Percentiles rank a stretch among this genome's conserved stretches.
Conservation (phyloP, 768 basidiomycete genomes). For the Daedalea quercina region DNA sequence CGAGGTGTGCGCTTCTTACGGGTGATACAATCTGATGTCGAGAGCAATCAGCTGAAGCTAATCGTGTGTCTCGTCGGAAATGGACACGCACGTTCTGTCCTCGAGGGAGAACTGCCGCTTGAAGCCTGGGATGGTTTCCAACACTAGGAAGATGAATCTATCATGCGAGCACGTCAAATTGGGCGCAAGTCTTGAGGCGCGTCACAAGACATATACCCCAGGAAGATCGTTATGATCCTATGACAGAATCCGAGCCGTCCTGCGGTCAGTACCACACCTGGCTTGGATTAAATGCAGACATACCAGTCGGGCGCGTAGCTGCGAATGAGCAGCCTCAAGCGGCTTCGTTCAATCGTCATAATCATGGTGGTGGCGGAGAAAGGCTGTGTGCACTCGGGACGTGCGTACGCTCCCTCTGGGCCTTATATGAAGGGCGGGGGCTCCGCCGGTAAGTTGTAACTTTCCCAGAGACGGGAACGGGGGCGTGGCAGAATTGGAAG, state of each 20-base stretch:
- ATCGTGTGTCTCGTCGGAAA: not conserved
- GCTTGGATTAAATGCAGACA: too few species aligned
- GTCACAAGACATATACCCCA: conserved; percentile 44
- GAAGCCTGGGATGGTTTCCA: conserved; percentile 66
- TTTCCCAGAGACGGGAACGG: not conserved
- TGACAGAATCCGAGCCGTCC: not conserved
- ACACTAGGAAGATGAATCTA: conserved; percentile 35
- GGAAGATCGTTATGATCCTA: conserved; percentile 61
- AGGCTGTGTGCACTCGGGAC: not conserved
- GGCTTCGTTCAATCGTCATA: not conserved
- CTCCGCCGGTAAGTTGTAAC: not conserved
- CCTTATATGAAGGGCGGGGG: not conserved
- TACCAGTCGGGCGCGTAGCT: conserved; percentile 80
- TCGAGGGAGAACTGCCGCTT: conserved; percentile 70
- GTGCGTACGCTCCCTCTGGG: not conserved
- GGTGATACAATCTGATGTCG: conserved; percentile 1
- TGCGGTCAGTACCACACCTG: not conserved
- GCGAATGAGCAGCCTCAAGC: conserved; percentile 29
- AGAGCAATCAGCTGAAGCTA: too few species aligned
- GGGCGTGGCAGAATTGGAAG: not conserved
- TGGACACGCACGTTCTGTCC: conserved; percentile 60
- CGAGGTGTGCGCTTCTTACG: not conserved
- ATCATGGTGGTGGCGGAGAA: not conserved
- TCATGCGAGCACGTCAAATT: not conserved
- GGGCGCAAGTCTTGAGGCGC: not conserved